Evolutionary conservation across 768 basidiomycete genomes (phyloP).

Genomic region (Tylopilus rubrobrunneus): DNA sequence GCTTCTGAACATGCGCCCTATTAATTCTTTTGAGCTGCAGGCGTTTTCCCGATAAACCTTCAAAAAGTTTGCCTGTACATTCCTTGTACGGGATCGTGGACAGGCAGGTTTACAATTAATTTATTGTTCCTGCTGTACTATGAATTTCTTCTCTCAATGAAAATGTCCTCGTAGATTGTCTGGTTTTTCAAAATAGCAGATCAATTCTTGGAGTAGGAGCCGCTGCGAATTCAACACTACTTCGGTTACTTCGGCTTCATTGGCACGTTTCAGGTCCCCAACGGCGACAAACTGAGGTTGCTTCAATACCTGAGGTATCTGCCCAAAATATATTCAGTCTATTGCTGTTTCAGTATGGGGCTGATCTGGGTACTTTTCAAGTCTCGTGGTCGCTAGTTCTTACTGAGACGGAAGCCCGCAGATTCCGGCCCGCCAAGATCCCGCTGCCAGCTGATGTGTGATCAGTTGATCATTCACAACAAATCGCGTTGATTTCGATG

Average conservation of each 20-base stretch:
- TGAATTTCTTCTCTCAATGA: constrained; percentile 32
- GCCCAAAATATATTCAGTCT: neutral
- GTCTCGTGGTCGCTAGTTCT: neutral
- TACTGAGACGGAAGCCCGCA: neutral
- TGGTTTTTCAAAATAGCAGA: constrained; percentile 20
- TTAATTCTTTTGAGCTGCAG: constrained; percentile 33
- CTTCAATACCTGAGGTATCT: constrained; percentile 1
- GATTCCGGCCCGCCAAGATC: neutral
- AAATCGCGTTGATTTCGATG: neutral
- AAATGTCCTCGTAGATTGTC: constrained; percentile 33
- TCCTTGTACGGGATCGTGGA: constrained; percentile 27
- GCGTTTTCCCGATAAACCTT: constrained; percentile 26
- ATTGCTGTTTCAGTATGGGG: constrained; percentile 7
- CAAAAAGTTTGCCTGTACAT: constrained; percentile 32
- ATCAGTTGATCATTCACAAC: neutral
- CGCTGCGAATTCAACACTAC: constrained; percentile 6
- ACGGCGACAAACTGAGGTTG: constrained; percentile 2
- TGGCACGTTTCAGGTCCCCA: neutral
- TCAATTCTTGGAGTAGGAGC: constrained; percentile 20
- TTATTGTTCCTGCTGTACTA: constrained; percentile 28
- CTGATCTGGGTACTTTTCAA: neutral
- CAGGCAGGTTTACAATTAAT: constrained; percentile 39
- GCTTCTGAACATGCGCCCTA: constrained; percentile 15
- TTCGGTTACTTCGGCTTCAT: neutral
- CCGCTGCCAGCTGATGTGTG: neutral